Evolutionary conservation across 2,329 filamentous ascomycete genomes (phyloP).

Genomic region (Fusarium compactum): DNA sequence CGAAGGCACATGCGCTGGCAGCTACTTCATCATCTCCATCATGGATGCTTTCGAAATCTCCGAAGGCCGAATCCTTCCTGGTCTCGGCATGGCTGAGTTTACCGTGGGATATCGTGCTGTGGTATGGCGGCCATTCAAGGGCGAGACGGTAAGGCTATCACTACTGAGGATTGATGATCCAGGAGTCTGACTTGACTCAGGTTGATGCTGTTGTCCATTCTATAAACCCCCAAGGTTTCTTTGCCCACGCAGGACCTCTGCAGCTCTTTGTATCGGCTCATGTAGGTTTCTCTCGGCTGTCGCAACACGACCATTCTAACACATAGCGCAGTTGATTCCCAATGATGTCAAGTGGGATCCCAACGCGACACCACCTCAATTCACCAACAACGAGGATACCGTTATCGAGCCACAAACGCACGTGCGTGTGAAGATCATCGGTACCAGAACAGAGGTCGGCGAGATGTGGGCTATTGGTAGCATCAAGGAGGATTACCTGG

Average conservation of each 20-base stretch:
- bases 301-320: slow-evolving; percentile 22
- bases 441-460: slow-evolving; percentile 91
- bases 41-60: slow-evolving; percentile 97
- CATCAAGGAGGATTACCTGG: slow-evolving; percentile 87
- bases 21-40: slow-evolving; percentile 97
- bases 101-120: slow-evolving; percentile 95
- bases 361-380: slow-evolving; percentile 96
- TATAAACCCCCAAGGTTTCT: slow-evolving; percentile 93
- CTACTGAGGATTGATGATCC: slow-evolving; percentile 30
- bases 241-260: slow-evolving; percentile 83
- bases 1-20: slow-evolving; percentile 93
- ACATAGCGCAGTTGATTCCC: slow-evolving; percentile 79
- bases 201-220: slow-evolving; percentile 94
- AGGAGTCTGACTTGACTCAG: slow-evolving; percentile 62
- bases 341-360: slow-evolving; percentile 93
- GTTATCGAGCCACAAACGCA: slow-evolving; percentile 95
- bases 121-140: slow-evolving; percentile 97
- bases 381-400: slow-evolving; percentile 93
- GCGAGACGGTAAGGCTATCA: slow-evolving; percentile 82
- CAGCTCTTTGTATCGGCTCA: slow-evolving; percentile 84
- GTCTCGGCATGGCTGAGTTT: slow-evolving; percentile 92
- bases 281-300: slow-evolving; percentile 65
- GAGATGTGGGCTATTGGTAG: slow-evolving; percentile 98
- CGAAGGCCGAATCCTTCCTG: slow-evolving; percentile 90
- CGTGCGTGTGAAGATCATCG: slow-evolving; percentile 93